Evolutionary conservation across 352 stramenopile species (phyloP), one percentile per base, ranked within the genome.

Genomic region (Pythium guiyangense): DNA sequence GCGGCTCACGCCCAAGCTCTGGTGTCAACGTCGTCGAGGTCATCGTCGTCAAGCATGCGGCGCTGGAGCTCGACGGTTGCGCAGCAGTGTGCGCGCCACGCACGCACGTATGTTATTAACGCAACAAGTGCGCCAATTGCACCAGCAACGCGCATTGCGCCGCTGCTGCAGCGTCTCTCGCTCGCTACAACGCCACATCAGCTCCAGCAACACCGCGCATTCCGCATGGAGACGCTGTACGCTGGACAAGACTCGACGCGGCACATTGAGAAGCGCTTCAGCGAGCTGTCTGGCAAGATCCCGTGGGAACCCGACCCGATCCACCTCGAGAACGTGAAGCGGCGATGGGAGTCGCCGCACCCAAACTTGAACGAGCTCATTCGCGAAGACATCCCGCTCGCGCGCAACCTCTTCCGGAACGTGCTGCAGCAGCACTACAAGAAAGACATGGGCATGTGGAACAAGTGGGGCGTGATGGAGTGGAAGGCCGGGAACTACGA

Each of bases 391-490:
- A 71, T 93, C 8, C 74, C 77, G 8, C 65, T 76, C 9, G 85
- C 85, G 40, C 71, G 85, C 11, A 77, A 79, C 34, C 63, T 95
- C 14, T 95, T 95, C 63, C 79, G 83, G 15, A 88, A 87, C 48
- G 77, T 90, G 52, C 66, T 95, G 52, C 83, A 95, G 63, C 71
- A 77, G 49, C 66, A 84, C 35, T 95, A 95, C 65, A 62, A 70
- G 6, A 79, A 84, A 22, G 83, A 95, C 70, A 93, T 95, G 83
- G 77, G 72, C 62, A 95, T 95, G 85, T 95, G 85, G 85, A 95
- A 95, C 73, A 95, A 95, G 61, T 95, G 85, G 85, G 85, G 72
- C 47, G 83, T 86, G 45, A 95, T 95, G 85, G 85, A 95, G 65
- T 95, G 85, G 85, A 90, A 91, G 48, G 84, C 79, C 4, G 81